These are phyloP conservation scores for Colletotrichum navitas DNA, from an alignment of 2,329 filamentous ascomycete genomes.

Conservation along the genomic window DNA sequence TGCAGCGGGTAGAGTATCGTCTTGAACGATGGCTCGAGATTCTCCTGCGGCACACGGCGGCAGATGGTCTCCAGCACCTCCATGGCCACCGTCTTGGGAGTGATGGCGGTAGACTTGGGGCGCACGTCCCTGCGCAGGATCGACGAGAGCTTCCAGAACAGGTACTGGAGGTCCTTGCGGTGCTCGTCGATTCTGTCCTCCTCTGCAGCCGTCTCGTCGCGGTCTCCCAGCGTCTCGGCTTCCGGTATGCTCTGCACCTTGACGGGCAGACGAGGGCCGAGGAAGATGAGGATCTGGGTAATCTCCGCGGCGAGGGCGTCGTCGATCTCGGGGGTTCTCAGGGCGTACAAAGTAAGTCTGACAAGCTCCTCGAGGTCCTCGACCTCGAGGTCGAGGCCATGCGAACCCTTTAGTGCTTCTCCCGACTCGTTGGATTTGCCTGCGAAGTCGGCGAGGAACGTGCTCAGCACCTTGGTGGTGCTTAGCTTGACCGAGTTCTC, in stretches of 20 bases:
- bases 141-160: conserved; percentile 82
- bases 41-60: conserved; percentile 68
- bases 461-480: conserved; percentile 78
- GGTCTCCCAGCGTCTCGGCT: conserved; percentile 59
- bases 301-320: conserved; percentile 83
- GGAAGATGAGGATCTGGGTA: conserved; percentile 84
- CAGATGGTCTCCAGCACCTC: conserved; percentile 79
- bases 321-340: conserved; percentile 75
- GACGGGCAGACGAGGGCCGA: conserved; percentile 70
- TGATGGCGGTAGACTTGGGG: conserved; percentile 72
- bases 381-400: conserved; percentile 76
- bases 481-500: conserved; percentile 82
- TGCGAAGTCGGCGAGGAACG: conserved; percentile 86
- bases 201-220: conserved; percentile 57
- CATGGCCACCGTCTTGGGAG: conserved; percentile 81
- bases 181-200: conserved; percentile 47
- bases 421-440: conserved; percentile 66
- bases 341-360: conserved; percentile 61
- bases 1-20: conserved; percentile 74
- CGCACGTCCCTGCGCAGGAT: conserved; percentile 82
- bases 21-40: conserved; percentile 73
- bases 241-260: conserved; percentile 45
- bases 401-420: conserved; percentile 75
- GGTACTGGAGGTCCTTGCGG: conserved; percentile 70
- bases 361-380: conserved; percentile 73